A percentile compares a stretch with the other conserved stretches of the same genome.
Conservation (phyloP, 306 rosid genomes). For the Vachellia collinsii region DNA sequence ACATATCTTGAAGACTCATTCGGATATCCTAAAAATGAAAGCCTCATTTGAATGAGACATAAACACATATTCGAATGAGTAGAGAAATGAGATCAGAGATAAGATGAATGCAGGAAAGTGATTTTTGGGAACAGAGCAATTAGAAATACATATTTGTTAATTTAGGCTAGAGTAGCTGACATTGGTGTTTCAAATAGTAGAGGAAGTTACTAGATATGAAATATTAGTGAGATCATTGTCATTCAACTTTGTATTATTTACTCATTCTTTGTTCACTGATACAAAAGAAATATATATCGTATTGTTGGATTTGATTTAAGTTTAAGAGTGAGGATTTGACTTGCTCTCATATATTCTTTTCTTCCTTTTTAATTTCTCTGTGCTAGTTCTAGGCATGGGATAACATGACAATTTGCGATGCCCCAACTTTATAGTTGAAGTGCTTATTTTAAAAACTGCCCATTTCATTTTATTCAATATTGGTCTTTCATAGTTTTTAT, state of each 20-base stretch:
- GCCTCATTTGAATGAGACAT: too few relatives aligned
- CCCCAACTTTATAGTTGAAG: background rate
- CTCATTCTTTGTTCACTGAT: constrained; percentile 31
- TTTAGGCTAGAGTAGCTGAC: constrained; percentile 2
- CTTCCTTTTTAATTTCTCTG: too few relatives aligned
- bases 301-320: background rate
- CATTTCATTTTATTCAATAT: background rate
- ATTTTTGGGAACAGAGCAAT: constrained; percentile 32
- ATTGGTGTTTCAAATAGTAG: constrained; percentile 7
- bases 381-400: background rate
- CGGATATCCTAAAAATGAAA: too few relatives aligned
- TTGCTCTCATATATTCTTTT: too few relatives aligned
- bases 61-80: too few relatives aligned
- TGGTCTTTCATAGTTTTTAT: too few relatives aligned
- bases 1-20: too few relatives aligned
- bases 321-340: background rate
- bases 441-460: background rate
- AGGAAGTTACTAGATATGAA: background rate
- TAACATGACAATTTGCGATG: background rate
- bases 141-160: constrained; percentile 30
- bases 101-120: constrained; percentile 45
- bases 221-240: background rate
- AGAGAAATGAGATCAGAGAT: constrained; percentile 52
- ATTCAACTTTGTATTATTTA: constrained; percentile 22
- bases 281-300: background rate